Percentiles rank a stretch among this genome's conserved stretches.
Evolutionary conservation across 2,329 filamentous ascomycete species (phyloP).

Genomic region (Aureobasidium pullulans): DNA sequence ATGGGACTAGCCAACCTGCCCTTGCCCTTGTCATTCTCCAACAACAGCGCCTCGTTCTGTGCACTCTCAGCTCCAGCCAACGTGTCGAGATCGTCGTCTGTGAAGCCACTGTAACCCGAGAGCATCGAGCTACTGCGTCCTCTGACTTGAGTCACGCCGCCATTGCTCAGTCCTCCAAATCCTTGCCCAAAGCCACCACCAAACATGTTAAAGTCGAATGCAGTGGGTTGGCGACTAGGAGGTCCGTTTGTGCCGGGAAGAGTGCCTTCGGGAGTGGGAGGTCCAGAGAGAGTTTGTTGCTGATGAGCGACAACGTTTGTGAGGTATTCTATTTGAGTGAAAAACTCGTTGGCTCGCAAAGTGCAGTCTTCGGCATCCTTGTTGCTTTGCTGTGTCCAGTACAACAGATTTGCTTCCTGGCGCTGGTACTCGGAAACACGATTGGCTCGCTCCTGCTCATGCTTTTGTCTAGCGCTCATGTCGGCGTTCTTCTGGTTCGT

Average conservation of each 20-base stretch:
- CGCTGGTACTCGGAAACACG: conserved; percentile 26
- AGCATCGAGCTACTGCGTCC: conserved; percentile 47
- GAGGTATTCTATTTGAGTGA: conserved; percentile 30
- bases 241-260: conserved; percentile 43
- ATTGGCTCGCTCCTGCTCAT: conserved; percentile 25
- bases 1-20: conserved; percentile 13
- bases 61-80: conserved; percentile 4
- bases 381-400: conserved; percentile 32
- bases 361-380: conserved; percentile 30
- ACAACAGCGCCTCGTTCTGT: conserved; percentile 8
- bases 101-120: conserved; percentile 45
- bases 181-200: conserved; percentile 14
- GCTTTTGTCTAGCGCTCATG: conserved; percentile 27
- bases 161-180: conserved; percentile 8
- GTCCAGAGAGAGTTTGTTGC: conserved; percentile 19
- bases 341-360: conserved; percentile 32
- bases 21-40: conserved; percentile 15
- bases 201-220: conserved; percentile 17
- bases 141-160: conserved; percentile 29
- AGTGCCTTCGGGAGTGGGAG: conserved; percentile 51
- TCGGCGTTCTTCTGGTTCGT: conserved; percentile 58
- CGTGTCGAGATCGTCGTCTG: conserved; percentile 29
- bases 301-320: conserved; percentile 22
- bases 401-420: conserved; percentile 32
- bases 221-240: conserved; percentile 18